A percentile compares a stretch with the other conserved stretches of the same genome.
Conservation (phyloP, 2,329 filamentous ascomycete species). For the Aphanoascus verrucosus region DNA sequence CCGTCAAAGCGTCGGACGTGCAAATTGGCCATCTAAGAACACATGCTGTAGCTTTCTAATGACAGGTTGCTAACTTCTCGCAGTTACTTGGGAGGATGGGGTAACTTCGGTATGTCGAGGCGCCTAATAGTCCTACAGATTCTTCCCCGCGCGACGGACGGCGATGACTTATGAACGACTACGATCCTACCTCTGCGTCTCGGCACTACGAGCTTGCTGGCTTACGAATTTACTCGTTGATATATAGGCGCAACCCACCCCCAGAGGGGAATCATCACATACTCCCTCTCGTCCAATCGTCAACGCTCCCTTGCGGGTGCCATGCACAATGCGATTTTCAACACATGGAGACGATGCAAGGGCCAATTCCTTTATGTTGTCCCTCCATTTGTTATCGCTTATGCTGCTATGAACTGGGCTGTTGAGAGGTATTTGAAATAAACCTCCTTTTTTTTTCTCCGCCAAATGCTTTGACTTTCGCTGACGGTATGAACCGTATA, state of each 20-base stretch:
- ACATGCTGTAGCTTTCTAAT: neutral
- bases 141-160: neutral
- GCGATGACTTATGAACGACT: neutral
- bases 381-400: conserved; percentile 66
- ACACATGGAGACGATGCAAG: conserved; percentile 78
- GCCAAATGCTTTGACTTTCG: conserved; percentile 5
- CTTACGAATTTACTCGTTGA: neutral
- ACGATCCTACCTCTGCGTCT: neutral
- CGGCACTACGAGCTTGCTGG: neutral
- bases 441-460: conserved; percentile 1
- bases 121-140: neutral
- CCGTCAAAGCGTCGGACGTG: neutral
- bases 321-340: conserved; percentile 78
- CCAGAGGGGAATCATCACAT: conserved; percentile 55
- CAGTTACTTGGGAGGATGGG: conserved; percentile 67
- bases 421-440: conserved; percentile 60
- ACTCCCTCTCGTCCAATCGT: conserved; percentile 74
- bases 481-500: conserved; percentile 18
- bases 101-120: conserved; percentile 52
- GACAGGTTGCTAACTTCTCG: conserved; percentile 4
- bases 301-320: conserved; percentile 77
- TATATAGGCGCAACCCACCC: conserved; percentile 11
- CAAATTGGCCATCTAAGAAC: neutral
- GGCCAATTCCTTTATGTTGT: conserved; percentile 81
- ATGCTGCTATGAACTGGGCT: conserved; percentile 83